Evolutionary conservation across 768 basidiomycete genomes (phyloP).

Genomic region (Mycena crocata): DNA sequence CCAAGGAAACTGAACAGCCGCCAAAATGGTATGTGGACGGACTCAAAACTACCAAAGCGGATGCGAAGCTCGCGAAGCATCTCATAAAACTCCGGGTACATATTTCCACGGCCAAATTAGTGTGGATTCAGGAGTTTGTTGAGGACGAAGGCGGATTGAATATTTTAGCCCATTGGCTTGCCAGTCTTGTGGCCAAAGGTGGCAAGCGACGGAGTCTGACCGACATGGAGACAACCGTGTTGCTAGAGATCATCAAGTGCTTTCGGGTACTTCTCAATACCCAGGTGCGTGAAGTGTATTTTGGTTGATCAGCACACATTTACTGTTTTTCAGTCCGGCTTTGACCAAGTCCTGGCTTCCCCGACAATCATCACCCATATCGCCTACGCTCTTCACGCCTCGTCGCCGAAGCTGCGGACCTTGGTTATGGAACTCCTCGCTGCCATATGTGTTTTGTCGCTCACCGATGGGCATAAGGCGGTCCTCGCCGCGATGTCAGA

Average conservation of each 20-base stretch:
- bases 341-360: constrained; percentile 8
- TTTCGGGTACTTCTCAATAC: constrained; percentile 88
- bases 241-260: constrained; percentile 83
- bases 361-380: constrained; percentile 22
- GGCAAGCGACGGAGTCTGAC: constrained; percentile 69
- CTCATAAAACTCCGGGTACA: constrained; percentile 87
- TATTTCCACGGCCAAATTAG: constrained; percentile 82
- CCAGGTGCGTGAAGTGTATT: constrained; percentile 58
- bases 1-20: constrained; percentile 45
- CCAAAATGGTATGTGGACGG: constrained; percentile 74
- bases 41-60: constrained; percentile 65
- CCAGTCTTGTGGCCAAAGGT: constrained; percentile 71
- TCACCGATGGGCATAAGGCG: constrained; percentile 75
- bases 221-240: constrained; percentile 74
- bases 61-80: constrained; percentile 77
- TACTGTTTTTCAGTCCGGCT: background rate
- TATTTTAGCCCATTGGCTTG: constrained; percentile 67
- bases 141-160: constrained; percentile 72
- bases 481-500: constrained; percentile 87
- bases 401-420: constrained; percentile 61
- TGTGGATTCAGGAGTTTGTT: constrained; percentile 87
- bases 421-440: constrained; percentile 84
- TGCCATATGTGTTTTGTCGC: constrained; percentile 82
- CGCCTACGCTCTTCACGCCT: constrained; percentile 21
- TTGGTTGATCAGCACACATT: background rate